Conservation (phyloP, 225 moss, liverwort and hornwort species). For the Physcomitrellopsis africana region DNA sequence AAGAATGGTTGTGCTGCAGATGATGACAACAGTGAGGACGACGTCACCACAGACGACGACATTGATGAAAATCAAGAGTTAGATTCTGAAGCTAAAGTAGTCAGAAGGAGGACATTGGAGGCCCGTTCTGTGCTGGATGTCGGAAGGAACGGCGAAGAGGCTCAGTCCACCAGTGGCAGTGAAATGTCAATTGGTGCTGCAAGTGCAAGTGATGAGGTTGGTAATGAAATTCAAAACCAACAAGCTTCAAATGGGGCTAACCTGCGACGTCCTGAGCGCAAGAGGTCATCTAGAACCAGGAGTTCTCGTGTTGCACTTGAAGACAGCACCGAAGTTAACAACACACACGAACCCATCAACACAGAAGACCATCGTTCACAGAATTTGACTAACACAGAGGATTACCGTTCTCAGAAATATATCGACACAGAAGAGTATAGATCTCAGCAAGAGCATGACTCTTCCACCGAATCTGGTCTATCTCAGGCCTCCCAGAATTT, state of each 20-base stretch:
- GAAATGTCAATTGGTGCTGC: conserved; percentile 15
- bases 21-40: conserved; percentile 23
- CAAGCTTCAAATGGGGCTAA: conserved; percentile 17
- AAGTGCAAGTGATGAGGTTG: conserved; percentile 16
- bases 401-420: conserved; percentile 39
- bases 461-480: conserved; percentile 11
- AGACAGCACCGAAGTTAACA: conserved; percentile 15
- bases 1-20: background rate
- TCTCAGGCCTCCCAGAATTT: no score
- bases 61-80: conserved; percentile 24
- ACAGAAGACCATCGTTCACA: conserved; percentile 37
- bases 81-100: conserved; percentile 20
- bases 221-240: conserved; percentile 17
- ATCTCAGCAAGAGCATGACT: conserved; percentile 33
- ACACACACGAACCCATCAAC: conserved; percentile 20
- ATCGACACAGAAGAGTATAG: conserved; percentile 31
- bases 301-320: conserved; percentile 2
- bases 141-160: conserved; percentile 33
- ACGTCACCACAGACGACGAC: conserved; percentile 23
- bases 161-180: conserved; percentile 38
- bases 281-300: conserved; percentile 15
- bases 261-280: background rate
- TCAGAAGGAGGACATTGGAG: conserved; percentile 36
- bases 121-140: conserved; percentile 36
- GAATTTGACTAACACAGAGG: conserved; percentile 33